These are phyloP conservation scores for Colletotrichum godetiae DNA, from an alignment of 2,329 filamentous ascomycete genomes.

Conservation along the genomic window DNA sequence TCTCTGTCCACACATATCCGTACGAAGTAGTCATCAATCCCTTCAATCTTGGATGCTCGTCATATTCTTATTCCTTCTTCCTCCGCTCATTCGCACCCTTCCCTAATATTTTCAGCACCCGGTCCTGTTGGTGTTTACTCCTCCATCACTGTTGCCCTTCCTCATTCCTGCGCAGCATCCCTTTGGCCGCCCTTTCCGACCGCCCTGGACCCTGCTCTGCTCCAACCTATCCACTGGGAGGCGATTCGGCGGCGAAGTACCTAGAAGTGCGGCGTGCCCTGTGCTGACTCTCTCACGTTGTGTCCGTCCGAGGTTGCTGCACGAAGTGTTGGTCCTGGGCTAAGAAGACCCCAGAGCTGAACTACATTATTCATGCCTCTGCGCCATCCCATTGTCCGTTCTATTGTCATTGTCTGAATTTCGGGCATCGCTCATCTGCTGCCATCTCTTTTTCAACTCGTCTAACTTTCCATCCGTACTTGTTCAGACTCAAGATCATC, in stretches of 20 bases:
- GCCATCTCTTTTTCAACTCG: neutral
- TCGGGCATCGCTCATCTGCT: neutral
- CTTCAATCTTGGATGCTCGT: neutral
- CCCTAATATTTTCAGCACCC: neutral
- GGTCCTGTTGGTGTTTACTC: neutral
- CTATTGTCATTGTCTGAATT: neutral
- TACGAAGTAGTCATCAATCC: neutral
- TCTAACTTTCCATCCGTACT: neutral
- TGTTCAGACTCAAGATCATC: neutral
- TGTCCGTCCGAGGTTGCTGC: slow-evolving; percentile 22
- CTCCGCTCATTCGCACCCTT: neutral
- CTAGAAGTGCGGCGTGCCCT: slow-evolving; percentile 6
- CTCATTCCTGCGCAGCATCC: neutral
- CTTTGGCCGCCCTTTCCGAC: neutral
- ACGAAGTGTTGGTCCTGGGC: neutral
- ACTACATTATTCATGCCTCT: slow-evolving; percentile 12
- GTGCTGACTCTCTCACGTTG: neutral
- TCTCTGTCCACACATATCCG: neutral
- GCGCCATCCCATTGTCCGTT: neutral
- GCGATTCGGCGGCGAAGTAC: neutral
- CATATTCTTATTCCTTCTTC: neutral
- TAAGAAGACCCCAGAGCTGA: neutral
- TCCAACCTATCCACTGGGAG: neutral
- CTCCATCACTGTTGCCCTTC: neutral
- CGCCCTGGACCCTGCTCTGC: neutral